Percentiles rank a stretch among this genome's conserved stretches.
Evolutionary conservation across 2,329 filamentous ascomycete genomes (phyloP).

Genomic region (Calonectria pauciramosa): DNA sequence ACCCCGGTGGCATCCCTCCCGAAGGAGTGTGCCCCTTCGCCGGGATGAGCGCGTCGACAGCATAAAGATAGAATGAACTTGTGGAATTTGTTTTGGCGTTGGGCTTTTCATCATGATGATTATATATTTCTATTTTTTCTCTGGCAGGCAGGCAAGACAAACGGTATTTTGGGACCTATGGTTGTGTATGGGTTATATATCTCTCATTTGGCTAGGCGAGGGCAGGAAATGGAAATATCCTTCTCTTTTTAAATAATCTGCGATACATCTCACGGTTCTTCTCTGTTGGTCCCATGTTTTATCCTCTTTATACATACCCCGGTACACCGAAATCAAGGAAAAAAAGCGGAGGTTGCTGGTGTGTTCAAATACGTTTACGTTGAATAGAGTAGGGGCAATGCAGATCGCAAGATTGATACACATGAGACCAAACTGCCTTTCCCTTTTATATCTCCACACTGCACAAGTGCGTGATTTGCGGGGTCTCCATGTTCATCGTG

Average conservation of each 20-base stretch:
- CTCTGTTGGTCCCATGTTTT: neutral
- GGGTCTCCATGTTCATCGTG: neutral
- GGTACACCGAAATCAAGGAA: neutral
- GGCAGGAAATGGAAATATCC: constrained; percentile 7
- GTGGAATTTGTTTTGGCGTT: constrained; percentile 15
- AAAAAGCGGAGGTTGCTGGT: neutral
- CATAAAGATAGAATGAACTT: neutral
- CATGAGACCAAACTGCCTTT: neutral
- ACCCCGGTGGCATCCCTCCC: constrained; percentile 31
- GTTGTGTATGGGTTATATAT: constrained; percentile 16
- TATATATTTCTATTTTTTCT: constrained; percentile 5
- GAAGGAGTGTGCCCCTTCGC: constrained; percentile 45
- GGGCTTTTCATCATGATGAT: constrained; percentile 9
- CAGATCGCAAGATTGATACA: constrained; percentile 1
- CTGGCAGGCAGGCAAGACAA: constrained; percentile 24
- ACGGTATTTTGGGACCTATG: constrained; percentile 17
- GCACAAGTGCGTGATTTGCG: neutral
- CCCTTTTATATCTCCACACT: neutral
- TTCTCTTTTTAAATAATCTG: constrained; percentile 3
- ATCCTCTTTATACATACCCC: neutral
- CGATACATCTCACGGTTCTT: neutral
- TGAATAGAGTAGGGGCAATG: neutral
- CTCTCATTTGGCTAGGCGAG: constrained; percentile 10
- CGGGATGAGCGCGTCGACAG: constrained; percentile 36
- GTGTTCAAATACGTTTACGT: neutral